These are phyloP conservation scores for Bipolaris bicolor DNA, from an alignment of 2,329 filamentous ascomycete species.

Conservation along the genomic window DNA sequence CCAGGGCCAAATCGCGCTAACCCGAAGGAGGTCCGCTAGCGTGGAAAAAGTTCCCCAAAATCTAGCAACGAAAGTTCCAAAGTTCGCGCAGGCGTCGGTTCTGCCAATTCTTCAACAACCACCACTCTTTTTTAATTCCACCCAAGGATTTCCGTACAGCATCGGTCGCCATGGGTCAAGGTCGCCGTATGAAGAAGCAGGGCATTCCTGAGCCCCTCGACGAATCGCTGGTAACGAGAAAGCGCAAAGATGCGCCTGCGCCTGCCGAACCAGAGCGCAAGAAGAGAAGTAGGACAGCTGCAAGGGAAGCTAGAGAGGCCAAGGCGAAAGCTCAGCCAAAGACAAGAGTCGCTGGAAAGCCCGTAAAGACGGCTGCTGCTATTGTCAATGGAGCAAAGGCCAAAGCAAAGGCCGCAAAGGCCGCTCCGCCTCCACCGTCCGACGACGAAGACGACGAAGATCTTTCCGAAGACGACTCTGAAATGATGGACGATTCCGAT, in stretches of 20 bases:
- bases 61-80: conserved; percentile 28
- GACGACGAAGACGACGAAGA: conserved; percentile 43
- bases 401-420: conserved; percentile 40
- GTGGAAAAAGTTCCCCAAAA: conserved; percentile 27
- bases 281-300: conserved; percentile 61
- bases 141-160: background rate
- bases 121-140: conserved; percentile 1
- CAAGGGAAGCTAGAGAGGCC: conserved; percentile 32
- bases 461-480: conserved; percentile 29
- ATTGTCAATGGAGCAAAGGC: conserved; percentile 44
- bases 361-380: conserved; percentile 49
- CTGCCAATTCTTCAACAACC: conserved; percentile 6
- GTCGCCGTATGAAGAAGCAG: conserved; percentile 96
- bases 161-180: conserved; percentile 72
- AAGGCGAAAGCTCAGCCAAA: conserved; percentile 26
- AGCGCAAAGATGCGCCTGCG: conserved; percentile 79
- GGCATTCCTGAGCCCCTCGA: conserved; percentile 82
- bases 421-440: conserved; percentile 36
- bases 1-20: conserved; percentile 7
- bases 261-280: conserved; percentile 59
- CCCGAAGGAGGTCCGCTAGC: conserved; percentile 20
- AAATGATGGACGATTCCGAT: conserved; percentile 51
- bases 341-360: conserved; percentile 16
- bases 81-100: conserved; percentile 19
- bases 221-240: conserved; percentile 75